Evolutionary conservation across 2,329 filamentous ascomycete species (phyloP).

Genomic region (Nothopassalora personata): DNA sequence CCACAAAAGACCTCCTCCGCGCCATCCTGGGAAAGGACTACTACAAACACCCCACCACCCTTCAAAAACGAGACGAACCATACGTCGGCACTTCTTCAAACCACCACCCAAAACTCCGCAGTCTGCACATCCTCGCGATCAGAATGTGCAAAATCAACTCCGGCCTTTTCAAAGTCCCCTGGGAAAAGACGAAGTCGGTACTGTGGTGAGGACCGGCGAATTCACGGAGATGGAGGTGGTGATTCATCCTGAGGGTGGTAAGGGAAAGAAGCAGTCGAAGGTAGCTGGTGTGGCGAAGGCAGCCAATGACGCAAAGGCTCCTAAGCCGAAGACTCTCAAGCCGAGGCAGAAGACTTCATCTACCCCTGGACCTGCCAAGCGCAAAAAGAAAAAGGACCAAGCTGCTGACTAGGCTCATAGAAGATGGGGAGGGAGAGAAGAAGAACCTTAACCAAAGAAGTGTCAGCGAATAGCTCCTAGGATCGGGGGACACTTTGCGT

Average conservation of each 20-base stretch:
- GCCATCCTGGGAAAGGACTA: conserved; percentile 30
- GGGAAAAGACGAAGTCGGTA: conserved; percentile 45
- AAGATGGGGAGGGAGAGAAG: too few relatives aligned
- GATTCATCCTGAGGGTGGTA: neutral
- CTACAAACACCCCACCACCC: conserved; percentile 23
- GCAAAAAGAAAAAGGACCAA: too few relatives aligned
- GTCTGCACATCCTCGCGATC: conserved; percentile 6
- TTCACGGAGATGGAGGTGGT: conserved; percentile 21
- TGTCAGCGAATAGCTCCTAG: too few relatives aligned
- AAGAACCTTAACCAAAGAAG: too few relatives aligned
- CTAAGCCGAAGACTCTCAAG: too few relatives aligned
- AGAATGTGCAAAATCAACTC: conserved; percentile 45
- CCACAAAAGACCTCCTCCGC: conserved; percentile 45
- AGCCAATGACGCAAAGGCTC: too few relatives aligned
- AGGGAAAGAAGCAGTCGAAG: too few relatives aligned
- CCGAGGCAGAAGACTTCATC: too few relatives aligned
- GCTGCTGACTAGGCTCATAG: too few relatives aligned
- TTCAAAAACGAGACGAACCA: neutral
- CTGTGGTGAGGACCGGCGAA: conserved; percentile 32
- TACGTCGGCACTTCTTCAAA: neutral
- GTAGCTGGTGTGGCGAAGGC: too few relatives aligned
- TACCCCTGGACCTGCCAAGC: too few relatives aligned
- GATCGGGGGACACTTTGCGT: too few relatives aligned
- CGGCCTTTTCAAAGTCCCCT: conserved; percentile 52
- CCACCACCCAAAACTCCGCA: neutral